Evolutionary conservation across 768 basidiomycete species (phyloP).

Genomic region (Flagelloscypha sp.): DNA sequence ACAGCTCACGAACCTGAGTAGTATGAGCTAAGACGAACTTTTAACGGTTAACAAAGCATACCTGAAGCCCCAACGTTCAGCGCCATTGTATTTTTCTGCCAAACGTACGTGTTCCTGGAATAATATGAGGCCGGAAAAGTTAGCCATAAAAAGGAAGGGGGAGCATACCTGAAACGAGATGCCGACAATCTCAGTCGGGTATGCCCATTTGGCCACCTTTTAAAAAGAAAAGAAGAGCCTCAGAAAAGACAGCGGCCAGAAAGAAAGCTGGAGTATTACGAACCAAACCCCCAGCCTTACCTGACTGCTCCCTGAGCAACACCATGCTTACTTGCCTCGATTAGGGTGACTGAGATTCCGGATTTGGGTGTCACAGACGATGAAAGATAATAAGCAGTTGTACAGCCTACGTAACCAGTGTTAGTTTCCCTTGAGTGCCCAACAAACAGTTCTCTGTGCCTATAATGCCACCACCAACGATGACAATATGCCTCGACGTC

Average conservation of each 20-base stretch:
- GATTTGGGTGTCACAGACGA: conserved; percentile 34
- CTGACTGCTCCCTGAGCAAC: conserved; percentile 75
- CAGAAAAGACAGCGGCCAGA: no score
- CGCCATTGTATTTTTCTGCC: conserved; percentile 60
- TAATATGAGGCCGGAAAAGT: no score
- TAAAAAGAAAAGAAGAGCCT: no score
- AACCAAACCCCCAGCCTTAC: conserved; percentile 82
- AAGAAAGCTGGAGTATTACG: no score
- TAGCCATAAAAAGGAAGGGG: no score
- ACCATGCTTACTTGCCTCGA: conserved; percentile 62
- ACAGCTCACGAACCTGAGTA: no score
- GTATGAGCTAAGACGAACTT: no score
- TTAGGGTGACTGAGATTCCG: conserved; percentile 43
- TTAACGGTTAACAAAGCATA: no score
- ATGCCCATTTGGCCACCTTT: conserved; percentile 84
- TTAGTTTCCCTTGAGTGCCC: no score
- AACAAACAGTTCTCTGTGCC: no score
- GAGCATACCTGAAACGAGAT: conserved; percentile 40
- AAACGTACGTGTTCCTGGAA: conserved; percentile 69
- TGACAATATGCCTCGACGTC: conserved; percentile 54
- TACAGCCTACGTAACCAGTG: no score
- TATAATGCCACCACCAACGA: conserved; percentile 84
- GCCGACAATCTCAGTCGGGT: conserved; percentile 57
- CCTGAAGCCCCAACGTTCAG: conserved; percentile 77
- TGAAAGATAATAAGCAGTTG: conserved; percentile 74